phyloP scores from a whole-genome alignment of 2,329 filamentous ascomycete species.

The Sporothrix pseudoabietina region DNA sequence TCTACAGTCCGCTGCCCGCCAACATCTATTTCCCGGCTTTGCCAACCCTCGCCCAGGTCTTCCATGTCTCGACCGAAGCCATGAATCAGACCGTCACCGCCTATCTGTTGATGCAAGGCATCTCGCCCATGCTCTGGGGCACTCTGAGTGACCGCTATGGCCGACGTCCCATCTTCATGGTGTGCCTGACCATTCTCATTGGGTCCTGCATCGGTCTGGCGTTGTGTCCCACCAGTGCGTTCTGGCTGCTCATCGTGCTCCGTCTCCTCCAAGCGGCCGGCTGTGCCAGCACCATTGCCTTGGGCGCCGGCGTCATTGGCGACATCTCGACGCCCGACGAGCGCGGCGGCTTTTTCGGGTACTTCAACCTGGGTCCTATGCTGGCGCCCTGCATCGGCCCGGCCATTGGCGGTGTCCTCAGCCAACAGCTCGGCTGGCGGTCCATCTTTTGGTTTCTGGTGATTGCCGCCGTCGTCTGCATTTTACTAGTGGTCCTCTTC shows the following conservation, averaged over 20 bases:
- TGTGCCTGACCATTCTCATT: constrained; percentile 40
- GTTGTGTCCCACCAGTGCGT: constrained; percentile 40
- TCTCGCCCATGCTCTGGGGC: constrained; percentile 44
- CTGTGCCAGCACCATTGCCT: constrained; percentile 43
- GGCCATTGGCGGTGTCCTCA: constrained; percentile 37
- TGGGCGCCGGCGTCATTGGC: constrained; percentile 42
- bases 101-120: constrained; percentile 42
- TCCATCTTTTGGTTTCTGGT: constrained; percentile 33
- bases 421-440: constrained; percentile 32
- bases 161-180: constrained; percentile 39
- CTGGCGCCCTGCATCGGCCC: constrained; percentile 35
- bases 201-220: constrained; percentile 42
- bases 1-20: constrained; percentile 41
- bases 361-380: constrained; percentile 43
- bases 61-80: constrained; percentile 38
- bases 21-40: constrained; percentile 44
- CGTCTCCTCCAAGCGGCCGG: constrained; percentile 41
- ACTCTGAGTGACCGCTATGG: constrained; percentile 43
- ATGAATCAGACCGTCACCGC: constrained; percentile 43
- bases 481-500: constrained; percentile 44
- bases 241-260: constrained; percentile 42
- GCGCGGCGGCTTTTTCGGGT: constrained; percentile 42
- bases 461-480: constrained; percentile 29
- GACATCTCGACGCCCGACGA: constrained; percentile 42
- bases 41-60: constrained; percentile 39